Conservation (phyloP, 2,329 filamentous ascomycete species). For the Mycogone perniciosa region DNA sequence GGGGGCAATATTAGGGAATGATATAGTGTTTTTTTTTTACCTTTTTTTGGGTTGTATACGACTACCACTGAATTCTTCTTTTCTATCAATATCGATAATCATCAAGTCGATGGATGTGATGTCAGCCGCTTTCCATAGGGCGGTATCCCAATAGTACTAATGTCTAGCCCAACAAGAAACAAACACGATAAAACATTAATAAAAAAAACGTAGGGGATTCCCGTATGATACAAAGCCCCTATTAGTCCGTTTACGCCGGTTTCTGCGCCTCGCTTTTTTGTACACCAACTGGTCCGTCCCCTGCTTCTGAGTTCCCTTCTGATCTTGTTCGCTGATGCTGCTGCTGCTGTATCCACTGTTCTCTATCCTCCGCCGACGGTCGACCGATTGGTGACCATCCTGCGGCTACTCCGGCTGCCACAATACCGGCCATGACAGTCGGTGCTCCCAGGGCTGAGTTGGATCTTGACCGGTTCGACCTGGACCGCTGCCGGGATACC, state of each 20-base stretch:
- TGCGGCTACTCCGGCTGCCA: constrained; percentile 68
- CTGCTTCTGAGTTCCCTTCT: constrained; percentile 15
- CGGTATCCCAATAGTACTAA: no score
- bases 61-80: no score
- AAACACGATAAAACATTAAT: constrained; percentile 6
- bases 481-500: constrained; percentile 58
- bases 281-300: constrained; percentile 8
- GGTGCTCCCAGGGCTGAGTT: constrained; percentile 69
- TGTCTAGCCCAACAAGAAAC: background rate
- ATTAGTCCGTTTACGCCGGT: constrained; percentile 18
- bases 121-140: no score
- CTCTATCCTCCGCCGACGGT: constrained; percentile 22
- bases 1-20: no score
- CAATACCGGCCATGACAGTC: constrained; percentile 76
- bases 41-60: no score
- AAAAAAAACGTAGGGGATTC: constrained; percentile 10
- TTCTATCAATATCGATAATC: no score
- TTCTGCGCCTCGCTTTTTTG: constrained; percentile 21
- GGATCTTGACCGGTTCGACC: constrained; percentile 58
- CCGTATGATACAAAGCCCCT: constrained; percentile 14
- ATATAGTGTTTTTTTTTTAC: no score
- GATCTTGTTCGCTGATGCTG: constrained; percentile 2
- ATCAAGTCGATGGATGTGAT: background rate
- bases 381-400: constrained; percentile 69
- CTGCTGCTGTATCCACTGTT: constrained; percentile 11